Evolutionary conservation across 2,329 filamentous ascomycete species (phyloP).

Genomic region (Microthyrium microscopicum): DNA sequence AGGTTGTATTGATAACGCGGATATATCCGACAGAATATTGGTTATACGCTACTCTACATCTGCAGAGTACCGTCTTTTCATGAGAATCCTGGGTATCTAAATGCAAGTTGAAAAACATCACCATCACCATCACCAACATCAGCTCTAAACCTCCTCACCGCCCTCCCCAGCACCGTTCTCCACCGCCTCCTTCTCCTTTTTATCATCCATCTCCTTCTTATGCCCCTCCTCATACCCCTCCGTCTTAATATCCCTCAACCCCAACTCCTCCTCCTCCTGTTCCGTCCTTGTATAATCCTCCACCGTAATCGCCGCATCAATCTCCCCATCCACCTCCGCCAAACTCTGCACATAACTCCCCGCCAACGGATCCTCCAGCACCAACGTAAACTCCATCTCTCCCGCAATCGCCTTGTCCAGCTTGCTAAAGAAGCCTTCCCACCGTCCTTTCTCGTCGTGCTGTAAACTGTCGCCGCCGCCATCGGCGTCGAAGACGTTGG

Average conservation of each 20-base stretch:
- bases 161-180: not conserved
- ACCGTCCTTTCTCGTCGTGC: constrained; percentile 47
- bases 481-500: constrained; percentile 66
- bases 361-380: constrained; percentile 75
- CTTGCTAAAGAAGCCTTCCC: constrained; percentile 65
- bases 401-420: constrained; percentile 67
- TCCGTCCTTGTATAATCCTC: constrained; percentile 76
- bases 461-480: constrained; percentile 66
- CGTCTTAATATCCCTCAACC: constrained; percentile 79
- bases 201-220: not conserved
- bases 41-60: too few species aligned
- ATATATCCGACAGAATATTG: too few species aligned
- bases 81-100: too few species aligned
- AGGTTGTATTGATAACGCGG: too few species aligned
- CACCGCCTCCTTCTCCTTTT: not conserved
- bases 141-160: not conserved
- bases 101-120: too few species aligned
- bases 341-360: constrained; percentile 90
- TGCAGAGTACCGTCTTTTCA: too few species aligned
- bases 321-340: constrained; percentile 45
- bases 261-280: constrained; percentile 87
- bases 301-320: constrained; percentile 65
- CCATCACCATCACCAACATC: too few species aligned
- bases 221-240: constrained; percentile 56
- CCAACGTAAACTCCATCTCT: constrained; percentile 62